phyloP scores from a whole-genome alignment of 768 basidiomycete species.

The Termitomyces sp. region DNA sequence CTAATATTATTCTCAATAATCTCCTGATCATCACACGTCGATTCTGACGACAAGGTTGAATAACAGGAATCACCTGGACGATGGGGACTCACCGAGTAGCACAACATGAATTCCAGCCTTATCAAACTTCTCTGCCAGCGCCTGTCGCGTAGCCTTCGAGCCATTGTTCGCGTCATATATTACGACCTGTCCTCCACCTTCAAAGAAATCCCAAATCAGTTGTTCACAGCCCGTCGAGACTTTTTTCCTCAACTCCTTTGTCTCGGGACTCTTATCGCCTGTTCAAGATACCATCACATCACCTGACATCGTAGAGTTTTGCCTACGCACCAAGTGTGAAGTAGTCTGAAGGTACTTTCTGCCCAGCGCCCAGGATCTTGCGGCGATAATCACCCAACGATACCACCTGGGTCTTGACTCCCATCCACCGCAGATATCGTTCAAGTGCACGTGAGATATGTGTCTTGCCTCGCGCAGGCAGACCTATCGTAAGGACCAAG shows the following conservation, averaged over 20 bases:
- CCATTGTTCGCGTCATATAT: conserved; percentile 99
- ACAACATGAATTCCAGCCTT: conserved; percentile 88
- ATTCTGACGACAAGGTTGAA: conserved; percentile 49
- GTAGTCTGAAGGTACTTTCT: conserved; percentile 89
- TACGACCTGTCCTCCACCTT: conserved; percentile 86
- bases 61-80: neutral
- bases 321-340: conserved; percentile 67
- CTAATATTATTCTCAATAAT: conserved; percentile 94
- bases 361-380: conserved; percentile 83
- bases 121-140: conserved; percentile 82
- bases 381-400: conserved; percentile 94
- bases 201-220: conserved; percentile 86
- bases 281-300: neutral
- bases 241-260: conserved; percentile 67
- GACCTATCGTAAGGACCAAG: conserved; percentile 85
- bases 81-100: conserved; percentile 64
- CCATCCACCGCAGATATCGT: conserved; percentile 97
- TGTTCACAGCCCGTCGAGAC: conserved; percentile 85
- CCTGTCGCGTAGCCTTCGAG: conserved; percentile 58
- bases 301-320: neutral
- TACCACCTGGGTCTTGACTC: conserved; percentile 93
- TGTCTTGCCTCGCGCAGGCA: conserved; percentile 94
- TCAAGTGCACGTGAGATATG: conserved; percentile 95
- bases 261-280: conserved; percentile 82
- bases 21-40: conserved; percentile 85